Base-by-base conservation (phyloP, 2,329 filamentous ascomycete genomes). In the Pezicula carpinea region DNA sequence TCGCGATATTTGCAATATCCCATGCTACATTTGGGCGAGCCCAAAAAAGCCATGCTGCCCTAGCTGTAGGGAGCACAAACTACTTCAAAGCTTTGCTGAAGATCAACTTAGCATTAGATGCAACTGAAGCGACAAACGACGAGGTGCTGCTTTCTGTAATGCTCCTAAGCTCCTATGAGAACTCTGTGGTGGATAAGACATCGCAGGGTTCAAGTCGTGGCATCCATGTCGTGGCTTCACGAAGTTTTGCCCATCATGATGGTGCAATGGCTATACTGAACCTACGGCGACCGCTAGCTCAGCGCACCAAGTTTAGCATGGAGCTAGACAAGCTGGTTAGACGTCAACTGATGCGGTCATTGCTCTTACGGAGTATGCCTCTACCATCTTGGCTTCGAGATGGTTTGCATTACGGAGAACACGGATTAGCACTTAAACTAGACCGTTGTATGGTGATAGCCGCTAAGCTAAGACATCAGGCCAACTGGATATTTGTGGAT, bases 101-200 rank as follows among this genome's bases (percentile, higher is more conserved):
- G 13, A 48, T 43, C 11, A 47, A 47, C 22, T 5, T 15, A 13
- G 43, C 43, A 10, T 29, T 52, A 34, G 49, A 32, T 29, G 36
- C 46, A 14, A 34, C 6, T 17, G 32, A 34, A 34, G 32, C 31
- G 13, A 39, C 22, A 4, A 15, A 29, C n/a, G 45, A 53, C 15
- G 39, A 48, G 11, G 23, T 45, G 2, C 38, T 53, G n/a, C 34
- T 53, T 41, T 29, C 48, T 10, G 39, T 43, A 6, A 48, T 50
- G 31, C 39, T 53, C 7, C 19, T 53, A 15, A 47, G 47, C 22
- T 48, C 36, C 23, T 53, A 53, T 34, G 50, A 34, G 32, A 34
- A 34, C 17, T 3, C 32, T 8, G 32, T 34, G 6, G 17, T 34
- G 32, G 32, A 34, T 17, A 50, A 43, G 15, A 23, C 14, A 8